Evolutionary conservation across 2,329 filamentous ascomycete genomes (phyloP), one percentile per base, ranked within the genome.

Genomic region (Pseudogymnoascus verrucosus): DNA sequence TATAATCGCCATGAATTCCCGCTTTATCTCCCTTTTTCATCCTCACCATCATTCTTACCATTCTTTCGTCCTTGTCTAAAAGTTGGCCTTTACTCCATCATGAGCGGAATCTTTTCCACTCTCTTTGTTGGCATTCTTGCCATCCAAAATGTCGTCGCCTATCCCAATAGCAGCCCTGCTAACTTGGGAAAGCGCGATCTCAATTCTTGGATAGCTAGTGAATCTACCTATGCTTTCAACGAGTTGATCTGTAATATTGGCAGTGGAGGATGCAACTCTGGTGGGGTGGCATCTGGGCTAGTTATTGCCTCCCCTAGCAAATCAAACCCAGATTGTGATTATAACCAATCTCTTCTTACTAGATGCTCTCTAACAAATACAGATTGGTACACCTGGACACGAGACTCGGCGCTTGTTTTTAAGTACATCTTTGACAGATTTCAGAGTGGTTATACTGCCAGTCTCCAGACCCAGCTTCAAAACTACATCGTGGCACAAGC

Each of bases 331-430:
- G 78, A 86, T 68, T 87, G 84, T 85, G 74, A 76, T 37, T 37
- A 14, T 37, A 37, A 12, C 36, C 36, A 37, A 5, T 11, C 4
- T 11, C 12, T 37, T 37, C 36, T 37, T 14, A 12, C 36, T 37
- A 37, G 36, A 14, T 54, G 67, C 61, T 28, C 16, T 61, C 42
- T 21, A 51, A 26, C 42, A 51, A 51, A 51, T 51, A 51, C 12
- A 90, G 88, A 93, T 74, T 91, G 82, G 71, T 93, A 86, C 71
- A 91, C 88, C 0, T 93, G 90, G 90, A 91, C 87, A 1, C 79
- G 90, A 70, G 90, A 93, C 73, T 82, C 87, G 12, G 87, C 86
- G 21, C 79, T 93, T 34, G 84, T 85, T 1, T 84, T 89, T 77
- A 91, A 90, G 76, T 77, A 78, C 23, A 75, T 93, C 14, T 78